phyloP scores from a whole-genome alignment of 495 filamentous ascomycete genomes.

The Penicillium atrosanguineum region DNA sequence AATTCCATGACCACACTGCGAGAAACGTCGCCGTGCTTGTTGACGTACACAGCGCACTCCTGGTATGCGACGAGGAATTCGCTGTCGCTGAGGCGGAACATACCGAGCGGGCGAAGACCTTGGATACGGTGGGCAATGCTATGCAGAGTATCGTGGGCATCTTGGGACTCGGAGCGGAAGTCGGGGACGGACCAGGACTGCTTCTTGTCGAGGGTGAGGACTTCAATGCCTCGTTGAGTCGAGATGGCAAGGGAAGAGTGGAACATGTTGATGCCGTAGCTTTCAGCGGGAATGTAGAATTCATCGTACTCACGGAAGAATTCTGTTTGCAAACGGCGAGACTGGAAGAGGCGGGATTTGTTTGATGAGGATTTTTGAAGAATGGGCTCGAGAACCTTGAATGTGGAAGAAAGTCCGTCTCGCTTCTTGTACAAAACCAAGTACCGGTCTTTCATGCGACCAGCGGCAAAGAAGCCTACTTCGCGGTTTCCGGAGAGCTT shows the following conservation, averaged over 20 bases:
- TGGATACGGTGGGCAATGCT: constrained; percentile 78
- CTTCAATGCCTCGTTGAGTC: constrained; percentile 90
- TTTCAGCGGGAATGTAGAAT: constrained; percentile 98
- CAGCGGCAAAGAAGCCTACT: constrained; percentile 93
- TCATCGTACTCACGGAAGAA: constrained; percentile 98
- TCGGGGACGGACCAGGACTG: constrained; percentile 87
- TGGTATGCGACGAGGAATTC: constrained; percentile 95
- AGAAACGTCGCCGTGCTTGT: constrained; percentile 94
- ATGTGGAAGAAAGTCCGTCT: constrained; percentile 84
- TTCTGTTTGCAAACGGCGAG: constrained; percentile 73
- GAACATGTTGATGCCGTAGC: constrained; percentile 93
- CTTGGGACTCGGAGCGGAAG: constrained; percentile 51
- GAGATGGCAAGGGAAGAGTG: constrained; percentile 87
- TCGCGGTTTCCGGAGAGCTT: constrained; percentile 84
- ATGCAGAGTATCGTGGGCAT: constrained; percentile 63
- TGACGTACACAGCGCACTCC: constrained; percentile 94
- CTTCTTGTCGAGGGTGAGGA: constrained; percentile 96
- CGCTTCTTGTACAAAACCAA: constrained; percentile 96
- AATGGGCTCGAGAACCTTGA: constrained; percentile 95
- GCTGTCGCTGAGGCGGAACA: constrained; percentile 91
- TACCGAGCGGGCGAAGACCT: constrained; percentile 81
- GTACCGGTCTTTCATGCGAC: constrained; percentile 92
- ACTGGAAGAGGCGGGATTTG: constrained; percentile 65
- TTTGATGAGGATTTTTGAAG: constrained; percentile 66
- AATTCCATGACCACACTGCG: constrained; percentile 96